Base-by-base conservation (phyloP, 495 filamentous ascomycete species). In the Viridothelium virens region DNA sequence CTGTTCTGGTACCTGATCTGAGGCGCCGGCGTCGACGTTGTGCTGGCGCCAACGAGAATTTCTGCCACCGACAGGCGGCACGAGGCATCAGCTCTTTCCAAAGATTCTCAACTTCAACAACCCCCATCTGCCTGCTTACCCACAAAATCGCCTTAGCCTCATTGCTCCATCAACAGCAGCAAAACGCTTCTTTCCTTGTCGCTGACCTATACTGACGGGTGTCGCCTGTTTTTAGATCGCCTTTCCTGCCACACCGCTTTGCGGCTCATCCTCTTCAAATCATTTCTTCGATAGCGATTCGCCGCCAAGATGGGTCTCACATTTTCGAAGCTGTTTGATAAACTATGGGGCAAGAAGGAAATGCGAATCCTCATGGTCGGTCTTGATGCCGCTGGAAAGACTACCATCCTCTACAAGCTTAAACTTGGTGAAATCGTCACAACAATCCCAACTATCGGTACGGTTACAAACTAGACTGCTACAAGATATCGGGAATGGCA, bases 361-460 rank as follows among this genome's bases (percentile, higher is more conserved):
- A 99, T 99, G 94, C 87, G 92, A 82, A 96, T 99, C 79, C 80
- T 99, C 78, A 99, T 99, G 94, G 92, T 99, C 75, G 94, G 94
- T 83, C 86, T 99, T 72, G 94, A 99, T 79, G 94, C 94, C 70
- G 94, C 94, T 78, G 94, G 94, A 85, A 99, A 99, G 85, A 99
- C 94, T 74, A 99, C 94, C 74, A 99, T 99, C 78, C 89, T 99
- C 66, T 99, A 99, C 83, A 99, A 99, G 87, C 85, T 99, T 75
- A 99, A 99, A 89, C 85, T 97, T 70, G 92, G 94, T 84, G 95
- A 97, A 86, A 97, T 99, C 77, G 94, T 98, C 79, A 98, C 94
- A 72, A 98, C 94, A 72, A 98, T 98, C 77, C 94, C 94, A 68
- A 98, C 94, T 70, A 98, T 98, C 78, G 94, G 94, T 98, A 87